A percentile compares a stretch with the other conserved stretches of the same genome.
Evolutionary conservation across 1,139 yeast species (phyloP).

Genomic region (Hanseniaspora uvarum): DNA sequence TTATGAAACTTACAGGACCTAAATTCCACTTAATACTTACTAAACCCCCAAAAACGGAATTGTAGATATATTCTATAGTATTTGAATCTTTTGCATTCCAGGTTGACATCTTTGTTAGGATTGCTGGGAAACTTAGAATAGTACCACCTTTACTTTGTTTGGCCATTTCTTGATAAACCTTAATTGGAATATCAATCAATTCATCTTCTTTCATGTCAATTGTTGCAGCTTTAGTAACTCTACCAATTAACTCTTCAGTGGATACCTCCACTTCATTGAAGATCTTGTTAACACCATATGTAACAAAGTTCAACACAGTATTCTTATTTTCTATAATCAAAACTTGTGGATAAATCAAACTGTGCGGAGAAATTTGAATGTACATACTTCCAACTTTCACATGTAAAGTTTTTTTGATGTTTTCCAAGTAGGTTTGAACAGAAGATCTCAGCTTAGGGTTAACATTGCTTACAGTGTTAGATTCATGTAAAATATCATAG

Average conservation of each 20-base stretch:
- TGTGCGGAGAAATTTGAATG: slow-evolving; percentile 65
- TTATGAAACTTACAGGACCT: slow-evolving; percentile 80
- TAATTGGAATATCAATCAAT: slow-evolving; percentile 39
- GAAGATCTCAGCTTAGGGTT: slow-evolving; percentile 23
- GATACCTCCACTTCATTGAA: slow-evolving; percentile 41
- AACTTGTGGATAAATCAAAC: slow-evolving; percentile 65
- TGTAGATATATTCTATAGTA: slow-evolving; percentile 53
- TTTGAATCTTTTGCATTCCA: slow-evolving; percentile 45
- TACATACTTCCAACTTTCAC: slow-evolving; percentile 47
- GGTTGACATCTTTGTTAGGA: slow-evolving; percentile 65
- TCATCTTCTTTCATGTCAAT: slow-evolving; percentile 37
- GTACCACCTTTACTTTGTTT: slow-evolving; percentile 64
- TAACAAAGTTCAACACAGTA: slow-evolving; percentile 49
- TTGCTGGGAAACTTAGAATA: slow-evolving; percentile 68
- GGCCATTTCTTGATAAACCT: slow-evolving; percentile 48
- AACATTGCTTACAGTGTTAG: slow-evolving; percentile 24
- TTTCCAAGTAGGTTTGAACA: slow-evolving; percentile 20
- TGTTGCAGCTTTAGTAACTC: slow-evolving; percentile 46
- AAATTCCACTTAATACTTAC: slow-evolving; percentile 90
- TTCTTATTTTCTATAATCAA: slow-evolving; percentile 53
- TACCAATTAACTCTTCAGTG: slow-evolving; percentile 50
- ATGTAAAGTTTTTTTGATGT: slow-evolving; percentile 45
- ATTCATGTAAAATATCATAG: slow-evolving; percentile 45
- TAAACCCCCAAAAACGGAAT: slow-evolving; percentile 72
- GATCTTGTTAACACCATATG: slow-evolving; percentile 37